Conservation (phyloP, 441 rosid species). For the Croton setiger region DNA sequence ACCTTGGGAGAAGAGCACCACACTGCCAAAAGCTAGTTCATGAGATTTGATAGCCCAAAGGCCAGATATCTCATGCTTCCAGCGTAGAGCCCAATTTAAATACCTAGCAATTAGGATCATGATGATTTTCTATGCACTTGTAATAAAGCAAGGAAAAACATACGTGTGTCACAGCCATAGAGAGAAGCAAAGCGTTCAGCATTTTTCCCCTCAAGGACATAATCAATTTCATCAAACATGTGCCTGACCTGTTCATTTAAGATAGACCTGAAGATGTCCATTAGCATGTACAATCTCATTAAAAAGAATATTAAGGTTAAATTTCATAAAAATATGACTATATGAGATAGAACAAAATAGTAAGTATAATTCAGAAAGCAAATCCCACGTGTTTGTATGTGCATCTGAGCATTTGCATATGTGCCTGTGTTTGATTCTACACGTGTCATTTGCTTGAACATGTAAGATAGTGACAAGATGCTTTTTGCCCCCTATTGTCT, state of each 20-base stretch:
- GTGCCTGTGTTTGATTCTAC: not conserved
- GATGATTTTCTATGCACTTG: not conserved
- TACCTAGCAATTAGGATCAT: too few relatives aligned
- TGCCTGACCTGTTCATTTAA: slow-evolving; percentile 87
- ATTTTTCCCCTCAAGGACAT: slow-evolving; percentile 82
- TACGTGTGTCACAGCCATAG: slow-evolving; percentile 54
- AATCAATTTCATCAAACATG: slow-evolving; percentile 99
- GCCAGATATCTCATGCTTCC: too few relatives aligned
- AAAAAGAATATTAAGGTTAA: slow-evolving; percentile 23
- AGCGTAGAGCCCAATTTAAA: too few relatives aligned
- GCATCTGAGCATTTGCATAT: not conserved
- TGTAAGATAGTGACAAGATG: not conserved
- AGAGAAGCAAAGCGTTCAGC: slow-evolving; percentile 94
- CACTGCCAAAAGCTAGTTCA: too few relatives aligned
- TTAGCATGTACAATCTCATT: slow-evolving; percentile 34
- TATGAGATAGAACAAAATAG: not conserved
- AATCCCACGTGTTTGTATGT: not conserved
- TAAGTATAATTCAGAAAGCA: slow-evolving; percentile 3
- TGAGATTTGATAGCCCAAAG: too few relatives aligned
- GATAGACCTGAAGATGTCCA: slow-evolving; percentile 45
- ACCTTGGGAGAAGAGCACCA: too few relatives aligned
- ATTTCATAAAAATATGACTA: not conserved
- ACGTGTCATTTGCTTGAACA: not conserved
- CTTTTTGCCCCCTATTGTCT: not conserved
- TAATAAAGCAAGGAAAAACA: slow-evolving; percentile 29